Base-by-base conservation (phyloP, 441 rosid species). In the Biscutella laevigata region DNA sequence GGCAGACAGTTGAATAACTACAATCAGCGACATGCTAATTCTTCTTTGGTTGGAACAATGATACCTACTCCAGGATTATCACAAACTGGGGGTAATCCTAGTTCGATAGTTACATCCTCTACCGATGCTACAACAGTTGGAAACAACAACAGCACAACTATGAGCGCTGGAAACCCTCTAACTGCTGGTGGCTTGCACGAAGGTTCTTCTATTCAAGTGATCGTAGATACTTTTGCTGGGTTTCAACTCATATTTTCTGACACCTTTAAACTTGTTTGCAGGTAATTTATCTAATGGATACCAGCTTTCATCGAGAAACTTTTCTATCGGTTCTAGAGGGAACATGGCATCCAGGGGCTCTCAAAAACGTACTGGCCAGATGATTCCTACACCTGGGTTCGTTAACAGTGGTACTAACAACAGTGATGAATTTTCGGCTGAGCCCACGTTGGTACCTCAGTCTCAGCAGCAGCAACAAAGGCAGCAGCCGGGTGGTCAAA, bases 31-130 rank as follows among this genome's bases (percentile, higher is more conserved):
- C 80, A 51, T 52, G 51, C 57, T 53, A 33, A 38, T 69, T 76
- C 73, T 48, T 75, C 74, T 72, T 74, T 85, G 4, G 53, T 80
- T 68, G 82, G 82, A 58, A 78, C 89, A 19, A 83, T 94, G 97
- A 94, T 94, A 57, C 97, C 97, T 29, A 94, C 96, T 16, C 97
- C 97, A 59, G 99, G 99, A 48, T 77, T 94, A 74, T 59, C 86
- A 22, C 87, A 75, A 21, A 44, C 74, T 46, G 81, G 65, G 49
- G 16, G 35, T 43, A 85, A 74, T 78, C 54, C 89, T 19, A 79
- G 71, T 42, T 29, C 69, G 61, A 68, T 72, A 72, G 79, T 59
- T 36, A 41, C 84, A 46, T 58, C 95, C 45, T 79, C 96, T 35
- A 65, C 70, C 21, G 96, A 76, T 70, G 63, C 86, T 19, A 64